These are phyloP conservation scores for Zygosaccharomyces sapae DNA, from an alignment of 1,139 yeast genomes.

Conservation along the genomic window DNA sequence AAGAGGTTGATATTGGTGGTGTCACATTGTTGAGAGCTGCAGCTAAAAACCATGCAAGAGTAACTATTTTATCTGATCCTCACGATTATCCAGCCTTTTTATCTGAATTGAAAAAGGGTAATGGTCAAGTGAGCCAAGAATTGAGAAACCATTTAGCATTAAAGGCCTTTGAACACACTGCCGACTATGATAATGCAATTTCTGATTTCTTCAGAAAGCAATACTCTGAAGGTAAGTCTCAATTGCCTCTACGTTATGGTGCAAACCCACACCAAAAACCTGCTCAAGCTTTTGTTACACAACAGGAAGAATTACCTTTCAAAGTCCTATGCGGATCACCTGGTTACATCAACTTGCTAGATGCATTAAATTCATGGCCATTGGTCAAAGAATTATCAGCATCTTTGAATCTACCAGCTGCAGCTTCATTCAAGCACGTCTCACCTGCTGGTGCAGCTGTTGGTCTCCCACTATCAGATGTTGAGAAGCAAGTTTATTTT, in stretches of 20 bases:
- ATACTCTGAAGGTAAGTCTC: constrained; percentile 84
- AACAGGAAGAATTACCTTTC: constrained; percentile 82
- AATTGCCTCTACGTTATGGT: constrained; percentile 93
- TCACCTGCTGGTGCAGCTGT: constrained; percentile 99
- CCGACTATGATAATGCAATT: constrained; percentile 93
- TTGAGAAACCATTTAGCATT: constrained; percentile 82
- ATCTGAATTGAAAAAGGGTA: constrained; percentile 56
- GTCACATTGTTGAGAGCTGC: constrained; percentile 97
- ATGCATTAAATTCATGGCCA: constrained; percentile 98
- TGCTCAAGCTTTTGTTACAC: constrained; percentile 88
- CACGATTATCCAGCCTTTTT: constrained; percentile 82
- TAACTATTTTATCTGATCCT: constrained; percentile 91
- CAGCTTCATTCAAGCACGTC: constrained; percentile 97
- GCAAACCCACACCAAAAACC: constrained; percentile 99
- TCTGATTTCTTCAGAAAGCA: constrained; percentile 97
- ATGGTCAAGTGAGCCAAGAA: constrained; percentile 66
- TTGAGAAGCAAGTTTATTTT: constrained; percentile 91
- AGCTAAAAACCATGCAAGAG: constrained; percentile 96
- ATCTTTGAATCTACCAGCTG: constrained; percentile 92
- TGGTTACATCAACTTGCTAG: constrained; percentile 92
- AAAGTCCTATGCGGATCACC: constrained; percentile 93
- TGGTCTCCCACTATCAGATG: constrained; percentile 83
- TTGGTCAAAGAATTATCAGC: constrained; percentile 94
- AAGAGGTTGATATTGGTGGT: constrained; percentile 98
- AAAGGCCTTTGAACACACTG: constrained; percentile 97